Conservation (phyloP, 352 stramenopile genomes). For the Saprolegnia parasitica region DNA sequence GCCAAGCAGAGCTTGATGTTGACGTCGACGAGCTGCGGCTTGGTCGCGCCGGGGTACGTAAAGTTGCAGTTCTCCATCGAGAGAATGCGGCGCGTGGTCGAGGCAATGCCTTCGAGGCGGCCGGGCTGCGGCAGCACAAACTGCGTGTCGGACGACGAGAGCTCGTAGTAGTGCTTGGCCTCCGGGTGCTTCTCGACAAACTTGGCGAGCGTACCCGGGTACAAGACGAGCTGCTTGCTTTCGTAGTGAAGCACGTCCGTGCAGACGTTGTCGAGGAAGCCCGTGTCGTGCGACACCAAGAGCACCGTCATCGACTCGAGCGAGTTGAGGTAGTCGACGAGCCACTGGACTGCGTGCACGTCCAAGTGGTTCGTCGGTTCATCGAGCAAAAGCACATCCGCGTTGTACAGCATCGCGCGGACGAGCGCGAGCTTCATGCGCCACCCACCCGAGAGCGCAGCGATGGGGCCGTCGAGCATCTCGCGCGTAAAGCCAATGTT, state of each 20-base stretch:
- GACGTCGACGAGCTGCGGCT: constrained; percentile 90
- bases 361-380: constrained; percentile 95
- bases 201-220: constrained; percentile 80
- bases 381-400: constrained; percentile 94
- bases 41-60: constrained; percentile 77
- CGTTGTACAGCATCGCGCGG: constrained; percentile 92
- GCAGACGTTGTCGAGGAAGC: constrained; percentile 96
- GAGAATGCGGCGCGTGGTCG: constrained; percentile 88
- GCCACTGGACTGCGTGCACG: constrained; percentile 96
- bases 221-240: constrained; percentile 94
- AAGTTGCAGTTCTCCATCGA: constrained; percentile 87
- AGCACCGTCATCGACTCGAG: constrained; percentile 93
- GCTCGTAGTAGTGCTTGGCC: constrained; percentile 92
- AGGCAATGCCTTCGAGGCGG: constrained; percentile 87
- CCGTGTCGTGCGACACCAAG: constrained; percentile 96
- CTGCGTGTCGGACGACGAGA: constrained; percentile 72
- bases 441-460: constrained; percentile 92
- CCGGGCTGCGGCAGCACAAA: constrained; percentile 88
- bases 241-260: constrained; percentile 96
- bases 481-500: constrained; percentile 92
- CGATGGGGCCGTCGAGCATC: constrained; percentile 91
- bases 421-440: constrained; percentile 96
- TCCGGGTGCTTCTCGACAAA: constrained; percentile 89
- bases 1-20: constrained; percentile 92
- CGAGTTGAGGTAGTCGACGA: constrained; percentile 95